Evolutionary conservation across 805 yeast species (phyloP).

Genomic region (Starmerella davenportii): DNA sequence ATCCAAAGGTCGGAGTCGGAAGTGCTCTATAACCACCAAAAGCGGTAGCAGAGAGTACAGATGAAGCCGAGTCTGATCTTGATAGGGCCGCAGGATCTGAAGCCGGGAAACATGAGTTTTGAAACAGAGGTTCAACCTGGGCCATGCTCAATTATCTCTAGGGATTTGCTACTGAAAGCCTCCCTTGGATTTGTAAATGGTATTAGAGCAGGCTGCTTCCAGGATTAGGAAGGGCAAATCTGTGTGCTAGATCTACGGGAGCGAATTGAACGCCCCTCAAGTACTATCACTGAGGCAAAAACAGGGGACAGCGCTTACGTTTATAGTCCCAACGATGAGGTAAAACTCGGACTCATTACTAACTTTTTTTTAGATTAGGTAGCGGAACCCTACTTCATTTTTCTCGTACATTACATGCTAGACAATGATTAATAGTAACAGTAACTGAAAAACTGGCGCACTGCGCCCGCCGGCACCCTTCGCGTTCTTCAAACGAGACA

Average conservation of each 20-base stretch:
- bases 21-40: slow-evolving; percentile 6
- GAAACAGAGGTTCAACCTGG: slow-evolving; percentile 2
- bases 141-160: slow-evolving; percentile 10
- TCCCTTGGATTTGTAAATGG: slow-evolving; percentile 5
- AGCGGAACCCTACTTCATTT: not conserved
- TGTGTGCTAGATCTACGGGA: not conserved
- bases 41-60: slow-evolving; percentile 7
- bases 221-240: not conserved
- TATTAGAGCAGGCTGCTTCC: not conserved
- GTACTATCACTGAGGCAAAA: not conserved
- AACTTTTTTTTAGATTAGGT: not conserved
- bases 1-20: slow-evolving; percentile 6
- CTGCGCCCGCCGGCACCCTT: no score
- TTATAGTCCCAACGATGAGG: not conserved
- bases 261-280: not conserved
- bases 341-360: not conserved
- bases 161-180: slow-evolving; percentile 15
- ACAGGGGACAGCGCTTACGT: not conserved
- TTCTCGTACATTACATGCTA: no score
- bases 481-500: no score
- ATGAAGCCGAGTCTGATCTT: slow-evolving; percentile 2
- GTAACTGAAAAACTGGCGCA: no score
- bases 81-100: not conserved
- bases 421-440: no score
- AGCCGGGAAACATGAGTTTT: not conserved